Conservation (phyloP, 257 asterid species). For the Gentiana straminea region DNA sequence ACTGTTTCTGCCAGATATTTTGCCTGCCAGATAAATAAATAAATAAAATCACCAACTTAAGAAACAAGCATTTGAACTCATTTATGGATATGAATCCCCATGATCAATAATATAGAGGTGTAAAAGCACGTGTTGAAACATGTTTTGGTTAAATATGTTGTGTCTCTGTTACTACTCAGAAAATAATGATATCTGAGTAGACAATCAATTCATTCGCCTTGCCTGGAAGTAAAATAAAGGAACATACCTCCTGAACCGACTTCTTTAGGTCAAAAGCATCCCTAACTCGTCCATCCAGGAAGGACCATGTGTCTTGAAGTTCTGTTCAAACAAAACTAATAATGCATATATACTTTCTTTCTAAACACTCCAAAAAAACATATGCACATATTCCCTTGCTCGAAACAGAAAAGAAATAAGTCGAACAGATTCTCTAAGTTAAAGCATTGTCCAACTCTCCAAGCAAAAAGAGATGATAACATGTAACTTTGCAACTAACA, state of each 20-base stretch:
- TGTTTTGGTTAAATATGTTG: no score
- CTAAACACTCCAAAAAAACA: neutral
- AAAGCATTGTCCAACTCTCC: neutral
- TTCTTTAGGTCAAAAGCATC: slow-evolving; percentile 82
- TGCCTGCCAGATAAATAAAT: slow-evolving; percentile 27
- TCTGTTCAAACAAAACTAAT: slow-evolving; percentile 25
- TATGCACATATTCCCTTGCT: neutral
- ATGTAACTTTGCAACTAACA: neutral
- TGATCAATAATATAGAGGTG: no score
- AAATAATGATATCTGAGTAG: neutral
- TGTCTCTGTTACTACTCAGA: slow-evolving; percentile 2
- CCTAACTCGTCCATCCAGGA: slow-evolving; percentile 65
- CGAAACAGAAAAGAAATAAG: neutral
- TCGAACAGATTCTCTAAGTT: neutral
- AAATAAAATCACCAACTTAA: slow-evolving; percentile 9
- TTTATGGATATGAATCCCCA: no score
- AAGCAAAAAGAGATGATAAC: neutral
- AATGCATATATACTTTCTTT: neutral
- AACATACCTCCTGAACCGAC: slow-evolving; percentile 69
- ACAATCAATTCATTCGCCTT: neutral
- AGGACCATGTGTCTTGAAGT: slow-evolving; percentile 77
- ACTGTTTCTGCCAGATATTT: slow-evolving; percentile 78
- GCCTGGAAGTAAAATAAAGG: neutral
- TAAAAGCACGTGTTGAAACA: no score
- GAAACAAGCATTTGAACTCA: neutral